Evolutionary conservation across 1,284 basidiomycete genomes (phyloP).

Genomic region (Waitea zeae): DNA sequence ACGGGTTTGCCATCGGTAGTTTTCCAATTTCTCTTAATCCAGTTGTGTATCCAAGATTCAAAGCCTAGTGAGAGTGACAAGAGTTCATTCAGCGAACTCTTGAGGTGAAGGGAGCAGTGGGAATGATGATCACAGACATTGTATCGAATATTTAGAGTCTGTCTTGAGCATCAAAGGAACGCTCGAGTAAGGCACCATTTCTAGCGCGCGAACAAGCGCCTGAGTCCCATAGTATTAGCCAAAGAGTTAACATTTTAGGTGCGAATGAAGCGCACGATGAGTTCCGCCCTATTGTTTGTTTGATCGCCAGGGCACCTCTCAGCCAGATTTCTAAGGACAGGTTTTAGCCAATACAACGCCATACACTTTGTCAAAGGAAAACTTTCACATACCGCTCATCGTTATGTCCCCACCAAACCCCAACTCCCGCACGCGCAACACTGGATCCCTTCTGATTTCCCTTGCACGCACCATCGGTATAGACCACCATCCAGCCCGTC

Average conservation of each 20-base stretch:
- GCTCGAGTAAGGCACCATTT: conserved; percentile 36
- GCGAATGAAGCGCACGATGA: conserved; percentile 36
- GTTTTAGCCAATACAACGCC: no score
- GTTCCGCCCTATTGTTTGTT: conserved; percentile 80
- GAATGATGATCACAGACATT: conserved; percentile 24
- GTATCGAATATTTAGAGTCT: conserved; percentile 63
- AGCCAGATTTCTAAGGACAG: conserved; percentile 50
- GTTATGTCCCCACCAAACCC: conserved; percentile 57
- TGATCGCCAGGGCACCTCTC: conserved; percentile 70
- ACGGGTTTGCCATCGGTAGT: conserved; percentile 32
- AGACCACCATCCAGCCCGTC: conserved; percentile 35
- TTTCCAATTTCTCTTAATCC: conserved; percentile 35
- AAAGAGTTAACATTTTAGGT: no score
- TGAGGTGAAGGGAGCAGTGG: no score
- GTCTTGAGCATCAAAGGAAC: conserved; percentile 50
- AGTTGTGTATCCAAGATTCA: conserved; percentile 41
- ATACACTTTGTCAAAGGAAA: no score
- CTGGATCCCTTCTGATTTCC: conserved; percentile 40
- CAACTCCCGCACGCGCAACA: conserved; percentile 57
- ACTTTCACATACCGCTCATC: conserved; percentile 38
- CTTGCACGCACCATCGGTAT: conserved; percentile 67
- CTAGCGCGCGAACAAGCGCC: conserved; percentile 63
- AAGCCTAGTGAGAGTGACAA: conserved; percentile 28
- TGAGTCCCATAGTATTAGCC: no score
- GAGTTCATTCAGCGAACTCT: neutral